Evolutionary conservation across 306 rosid species (phyloP).

Genomic region (Dalbergia cochinchinensis): DNA sequence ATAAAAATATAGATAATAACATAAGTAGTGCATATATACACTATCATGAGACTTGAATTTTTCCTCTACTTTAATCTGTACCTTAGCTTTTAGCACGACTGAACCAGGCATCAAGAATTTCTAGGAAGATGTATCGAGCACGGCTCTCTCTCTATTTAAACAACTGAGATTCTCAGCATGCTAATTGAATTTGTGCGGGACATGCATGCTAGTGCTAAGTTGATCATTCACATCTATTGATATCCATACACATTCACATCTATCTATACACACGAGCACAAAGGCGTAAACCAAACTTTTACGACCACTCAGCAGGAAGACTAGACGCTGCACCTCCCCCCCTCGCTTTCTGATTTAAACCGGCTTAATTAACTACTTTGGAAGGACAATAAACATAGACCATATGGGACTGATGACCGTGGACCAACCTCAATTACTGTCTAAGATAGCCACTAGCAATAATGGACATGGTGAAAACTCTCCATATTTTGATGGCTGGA

Average conservation of each 20-base stretch:
- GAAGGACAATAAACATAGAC: not conserved
- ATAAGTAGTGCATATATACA: no score
- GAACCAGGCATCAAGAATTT: not conserved
- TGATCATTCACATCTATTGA: not conserved
- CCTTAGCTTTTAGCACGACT: no score
- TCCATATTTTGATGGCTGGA: constrained; percentile 87
- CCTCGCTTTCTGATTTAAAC: not conserved
- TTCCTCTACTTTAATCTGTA: no score
- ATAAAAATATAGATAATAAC: no score
- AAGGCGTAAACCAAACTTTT: not conserved
- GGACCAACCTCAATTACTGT: constrained; percentile 54
- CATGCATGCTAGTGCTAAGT: not conserved
- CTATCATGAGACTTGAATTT: no score
- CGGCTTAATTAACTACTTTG: not conserved
- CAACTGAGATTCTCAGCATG: not conserved
- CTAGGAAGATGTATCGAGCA: not conserved
- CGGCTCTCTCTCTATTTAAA: no score
- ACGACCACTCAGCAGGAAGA: no score
- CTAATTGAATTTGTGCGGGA: not conserved
- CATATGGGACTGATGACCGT: constrained; percentile 5
- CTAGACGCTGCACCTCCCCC: not conserved
- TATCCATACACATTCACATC: constrained; percentile 3
- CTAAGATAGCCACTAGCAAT: constrained; percentile 71
- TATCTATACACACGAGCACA: not conserved
- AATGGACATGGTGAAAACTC: constrained; percentile 78